These are phyloP conservation scores for Diddensiella transvaalensis DNA, from an alignment of 805 yeast genomes.

Conservation along the genomic window DNA sequence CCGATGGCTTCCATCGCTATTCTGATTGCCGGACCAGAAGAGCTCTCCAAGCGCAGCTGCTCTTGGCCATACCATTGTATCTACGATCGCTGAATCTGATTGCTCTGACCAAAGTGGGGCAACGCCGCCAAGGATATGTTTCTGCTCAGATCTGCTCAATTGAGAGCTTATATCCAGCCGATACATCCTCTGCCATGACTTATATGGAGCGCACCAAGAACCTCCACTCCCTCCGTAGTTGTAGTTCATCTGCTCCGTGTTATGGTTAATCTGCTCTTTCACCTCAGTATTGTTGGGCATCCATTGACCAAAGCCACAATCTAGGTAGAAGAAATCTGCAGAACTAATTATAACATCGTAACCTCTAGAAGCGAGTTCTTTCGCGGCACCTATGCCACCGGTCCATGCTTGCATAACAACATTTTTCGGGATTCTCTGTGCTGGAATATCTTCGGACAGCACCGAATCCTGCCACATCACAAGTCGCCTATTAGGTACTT, in stretches of 20 bases:
- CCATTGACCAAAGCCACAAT: slow-evolving; percentile 41
- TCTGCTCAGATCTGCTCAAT: slow-evolving; percentile 30
- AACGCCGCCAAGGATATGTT: slow-evolving; percentile 38
- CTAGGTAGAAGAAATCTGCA: slow-evolving; percentile 36
- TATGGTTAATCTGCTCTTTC: slow-evolving; percentile 25
- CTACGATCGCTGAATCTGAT: slow-evolving; percentile 33
- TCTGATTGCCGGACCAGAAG: slow-evolving; percentile 40
- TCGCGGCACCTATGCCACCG: slow-evolving; percentile 22
- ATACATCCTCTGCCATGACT: slow-evolving; percentile 41
- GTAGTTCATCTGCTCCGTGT: slow-evolving; percentile 26
- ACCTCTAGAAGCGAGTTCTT: slow-evolving; percentile 33
- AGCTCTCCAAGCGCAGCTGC: slow-evolving; percentile 40
- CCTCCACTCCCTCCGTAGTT: slow-evolving; percentile 35
- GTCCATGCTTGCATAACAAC: slow-evolving; percentile 38
- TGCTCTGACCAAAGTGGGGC: slow-evolving; percentile 40
- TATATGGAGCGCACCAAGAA: slow-evolving; percentile 43
- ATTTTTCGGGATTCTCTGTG: slow-evolving; percentile 31
- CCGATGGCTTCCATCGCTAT: slow-evolving; percentile 31
- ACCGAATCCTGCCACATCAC: slow-evolving; percentile 42
- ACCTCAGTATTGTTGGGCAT: slow-evolving; percentile 35
- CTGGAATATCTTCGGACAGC: slow-evolving; percentile 26
- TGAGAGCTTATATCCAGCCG: slow-evolving; percentile 33
- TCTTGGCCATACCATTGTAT: slow-evolving; percentile 39
- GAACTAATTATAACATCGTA: slow-evolving; percentile 39
- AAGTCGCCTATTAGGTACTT: slow-evolving; percentile 28